These are phyloP conservation scores for Hanseniaspora clermontiae DNA, from an alignment of 805 yeast species.

Conservation along the genomic window DNA sequence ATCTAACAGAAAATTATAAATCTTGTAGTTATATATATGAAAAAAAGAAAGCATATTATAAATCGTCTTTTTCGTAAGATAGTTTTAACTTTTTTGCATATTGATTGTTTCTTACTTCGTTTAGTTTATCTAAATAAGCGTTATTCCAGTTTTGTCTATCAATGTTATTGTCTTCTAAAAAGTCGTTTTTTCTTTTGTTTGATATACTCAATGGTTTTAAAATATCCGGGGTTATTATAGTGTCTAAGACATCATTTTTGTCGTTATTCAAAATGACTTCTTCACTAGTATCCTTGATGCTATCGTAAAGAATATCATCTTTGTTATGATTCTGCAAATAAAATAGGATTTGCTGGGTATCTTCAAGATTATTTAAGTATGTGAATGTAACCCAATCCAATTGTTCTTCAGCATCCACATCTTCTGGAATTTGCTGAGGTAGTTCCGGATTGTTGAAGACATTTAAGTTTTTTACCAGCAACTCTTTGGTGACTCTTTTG, in stretches of 20 bases:
- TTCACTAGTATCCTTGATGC: background rate
- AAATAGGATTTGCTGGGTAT: background rate
- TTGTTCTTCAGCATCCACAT: background rate
- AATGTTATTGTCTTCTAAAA: background rate
- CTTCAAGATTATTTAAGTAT: background rate
- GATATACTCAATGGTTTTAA: conserved; percentile 2
- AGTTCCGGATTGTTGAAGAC: background rate
- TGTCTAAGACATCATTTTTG: conserved; percentile 3
- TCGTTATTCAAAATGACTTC: background rate
- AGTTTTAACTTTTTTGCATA: background rate
- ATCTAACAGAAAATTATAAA: conserved; percentile 9
- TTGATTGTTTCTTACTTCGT: background rate
- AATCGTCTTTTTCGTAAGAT: conserved; percentile 2
- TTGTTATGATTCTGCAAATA: background rate
- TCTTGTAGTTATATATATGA: background rate
- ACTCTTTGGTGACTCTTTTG: background rate
- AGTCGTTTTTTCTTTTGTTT: background rate
- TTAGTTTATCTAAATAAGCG: background rate
- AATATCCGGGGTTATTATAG: conserved; percentile 3
- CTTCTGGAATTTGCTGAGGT: background rate
- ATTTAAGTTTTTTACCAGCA: background rate
- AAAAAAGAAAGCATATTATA: background rate
- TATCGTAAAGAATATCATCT: background rate
- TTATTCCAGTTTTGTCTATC: conserved; percentile 1
- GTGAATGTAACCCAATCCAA: conserved; percentile 10